Percentiles rank a stretch among this genome's conserved stretches.
Conservation (phyloP, 148 eudicot genomes). For the Polygonum maritimum region DNA sequence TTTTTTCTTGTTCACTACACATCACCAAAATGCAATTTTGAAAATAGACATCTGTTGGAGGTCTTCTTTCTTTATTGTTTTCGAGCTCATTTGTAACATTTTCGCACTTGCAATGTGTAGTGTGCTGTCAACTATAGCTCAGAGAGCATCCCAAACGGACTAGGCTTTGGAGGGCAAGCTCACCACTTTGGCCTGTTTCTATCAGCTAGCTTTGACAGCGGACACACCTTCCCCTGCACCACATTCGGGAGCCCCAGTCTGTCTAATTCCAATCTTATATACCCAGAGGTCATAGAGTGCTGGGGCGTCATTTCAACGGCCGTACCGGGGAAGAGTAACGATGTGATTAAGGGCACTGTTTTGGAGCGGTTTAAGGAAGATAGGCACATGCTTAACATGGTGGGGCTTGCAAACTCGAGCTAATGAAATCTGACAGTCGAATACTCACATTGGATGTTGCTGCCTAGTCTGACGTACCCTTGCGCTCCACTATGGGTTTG, state of each 20-base stretch:
- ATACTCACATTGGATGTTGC: neutral
- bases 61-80: neutral
- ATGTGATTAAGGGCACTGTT: conserved; percentile 54
- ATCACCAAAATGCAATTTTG: neutral
- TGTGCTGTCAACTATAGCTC: conserved; percentile 74
- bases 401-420: conserved; percentile 84
- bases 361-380: conserved; percentile 91
- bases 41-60: neutral
- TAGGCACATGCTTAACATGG: conserved; percentile 85
- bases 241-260: conserved; percentile 80
- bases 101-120: conserved; percentile 29
- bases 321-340: conserved; percentile 30
- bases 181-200: conserved; percentile 78
- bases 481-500: neutral
- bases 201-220: conserved; percentile 75
- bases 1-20: neutral
- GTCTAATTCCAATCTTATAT: conserved; percentile 45
- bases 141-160: conserved; percentile 82
- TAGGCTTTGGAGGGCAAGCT: conserved; percentile 75
- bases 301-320: conserved; percentile 64
- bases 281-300: conserved; percentile 93
- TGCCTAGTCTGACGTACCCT: neutral
- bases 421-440: conserved; percentile 18
- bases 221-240: conserved; percentile 68
- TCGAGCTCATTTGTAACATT: neutral